Evolutionary conservation across 768 basidiomycete species (phyloP), one percentile per base, ranked within the genome.

Genomic region (Hortiboletus campestris): DNA sequence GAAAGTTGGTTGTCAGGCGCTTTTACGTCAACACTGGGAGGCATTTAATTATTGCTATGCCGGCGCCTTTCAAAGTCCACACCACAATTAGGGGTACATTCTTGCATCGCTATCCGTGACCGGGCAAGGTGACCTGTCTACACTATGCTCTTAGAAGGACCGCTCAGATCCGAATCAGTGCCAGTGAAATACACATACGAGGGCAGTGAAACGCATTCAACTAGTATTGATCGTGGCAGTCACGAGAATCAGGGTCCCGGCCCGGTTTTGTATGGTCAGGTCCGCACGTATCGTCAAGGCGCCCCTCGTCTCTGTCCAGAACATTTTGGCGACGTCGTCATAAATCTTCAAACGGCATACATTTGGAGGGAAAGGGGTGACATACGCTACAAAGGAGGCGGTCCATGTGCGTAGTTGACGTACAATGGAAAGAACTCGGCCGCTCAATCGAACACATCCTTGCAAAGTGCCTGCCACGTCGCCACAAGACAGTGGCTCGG

Each of bases 291-390:
- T 34, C n/a, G 28, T 50, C 31, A 12, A 46, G 20, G 41, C 8
- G 14, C 53, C 63, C 32, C 76, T 72, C 56, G 70, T 73, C 52
- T 73, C 67, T 43, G 74, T 53, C 68, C 62, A 19, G n/a, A n/a
- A n/a, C n/a, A n/a, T n/a, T n/a, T n/a, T n/a, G n/a, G n/a, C 25
- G 25, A 25, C 25, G 25, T 36, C 8, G 8, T 36, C 17, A 16
- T 17, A 36, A 36, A 36, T 17, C 14, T 35, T 16, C 35, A 35
- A 35, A 35, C 16, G 16, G 35, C 4, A 36, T 4, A 8, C 8
- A 36, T 36, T 17, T 17, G 17, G 6, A 41, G 12, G 10, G 40
- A 12, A 39, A 39, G 13, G 19, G 12, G 13, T 14, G 40, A 39
- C 6, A 17, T 35, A 20, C 11, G 7, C 11, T 28, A 17, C 14